Base-by-base conservation (phyloP, 208 protist species). In the Acanthamoeba lenticulata region DNA sequence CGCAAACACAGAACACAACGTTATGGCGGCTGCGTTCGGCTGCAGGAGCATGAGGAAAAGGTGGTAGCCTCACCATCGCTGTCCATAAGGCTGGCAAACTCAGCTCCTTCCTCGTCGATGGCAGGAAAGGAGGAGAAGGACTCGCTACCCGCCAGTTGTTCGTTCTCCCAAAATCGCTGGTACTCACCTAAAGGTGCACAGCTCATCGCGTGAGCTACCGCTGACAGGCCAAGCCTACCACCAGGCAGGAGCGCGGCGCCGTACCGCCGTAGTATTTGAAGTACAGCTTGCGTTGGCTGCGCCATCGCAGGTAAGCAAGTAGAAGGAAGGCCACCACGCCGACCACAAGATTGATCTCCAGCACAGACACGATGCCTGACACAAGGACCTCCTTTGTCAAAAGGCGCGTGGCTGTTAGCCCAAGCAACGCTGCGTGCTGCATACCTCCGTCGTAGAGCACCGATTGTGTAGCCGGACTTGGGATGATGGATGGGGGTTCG, bases 321-420 rank as follows among this genome's bases (percentile, higher is more conserved):
- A 90, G 49, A 19, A 90, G 15, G 52, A 90, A 90, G 52, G 81
- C 81, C 81, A 90, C 44, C 44, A 55, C 6, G 47, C 49, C 44
- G 42, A 90, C 81, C 19, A 90, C 52, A 27, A 90, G 45, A 44
- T 90, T 90, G 52, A 90, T 90, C 24, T 90, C 44, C 21, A 90
- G 44, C 81, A 90, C 81, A 2, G 81, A 90, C 32, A 90, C 19
- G 17, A 90, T 55, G 60, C 81, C 81, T 90, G 69, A 15, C 45
- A 52, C 24, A 29, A 24, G 60, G n/a, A n/a, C n/a, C n/a, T n/a
- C n/a, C n/a, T n/a, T n/a, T 52, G 47, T 52, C 9, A 5, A 15
- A 15, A 19, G 47, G 47, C 15, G 47, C 15, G 47, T 52, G 47
- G 47, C 15, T 15, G 47, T 52, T 52, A 5, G 5, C 47, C 5